Evolutionary conservation across 2,329 filamentous ascomycete genomes (phyloP).

Genomic region (Claviceps spartinae): DNA sequence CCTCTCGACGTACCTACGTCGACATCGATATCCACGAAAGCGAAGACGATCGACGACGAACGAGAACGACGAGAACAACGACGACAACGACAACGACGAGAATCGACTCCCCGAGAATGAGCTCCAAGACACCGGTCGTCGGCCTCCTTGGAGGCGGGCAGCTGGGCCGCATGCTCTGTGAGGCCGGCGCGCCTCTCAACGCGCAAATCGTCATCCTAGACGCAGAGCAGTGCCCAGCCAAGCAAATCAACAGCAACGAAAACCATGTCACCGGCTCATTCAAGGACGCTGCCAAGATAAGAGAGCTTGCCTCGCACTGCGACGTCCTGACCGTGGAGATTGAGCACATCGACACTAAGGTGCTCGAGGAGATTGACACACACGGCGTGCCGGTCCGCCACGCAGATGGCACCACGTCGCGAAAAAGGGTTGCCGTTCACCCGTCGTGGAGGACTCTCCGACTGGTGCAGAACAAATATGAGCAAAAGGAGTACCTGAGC

Average conservation of each 20-base stretch:
- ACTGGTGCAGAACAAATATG: conserved; percentile 85
- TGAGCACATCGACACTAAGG: conserved; percentile 84
- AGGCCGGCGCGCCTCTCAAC: conserved; percentile 64
- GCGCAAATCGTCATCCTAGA: conserved; percentile 72
- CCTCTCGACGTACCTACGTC: too few species aligned
- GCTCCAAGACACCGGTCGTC: conserved; percentile 25
- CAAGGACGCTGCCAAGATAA: conserved; percentile 67
- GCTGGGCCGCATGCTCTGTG: conserved; percentile 85
- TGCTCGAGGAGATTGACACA: conserved; percentile 68
- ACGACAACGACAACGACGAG: too few species aligned
- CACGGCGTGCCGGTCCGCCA: conserved; percentile 40
- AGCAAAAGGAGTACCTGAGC: conserved; percentile 70
- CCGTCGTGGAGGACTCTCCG: conserved; percentile 78
- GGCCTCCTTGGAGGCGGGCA: conserved; percentile 51
- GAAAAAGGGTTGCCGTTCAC: conserved; percentile 49
- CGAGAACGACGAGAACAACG: too few species aligned
- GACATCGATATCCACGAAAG: too few species aligned
- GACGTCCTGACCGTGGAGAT: conserved; percentile 89
- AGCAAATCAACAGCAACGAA: conserved; percentile 66
- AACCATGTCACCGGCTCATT: conserved; percentile 77
- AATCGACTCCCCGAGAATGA: not conserved
- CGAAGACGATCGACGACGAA: too few species aligned
- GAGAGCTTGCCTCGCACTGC: conserved; percentile 59
- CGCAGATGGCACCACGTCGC: conserved; percentile 9
- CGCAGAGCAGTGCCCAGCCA: conserved; percentile 61